A percentile compares a stretch with the other conserved stretches of the same genome.
Conservation (phyloP, 139 green algal genomes). For the Chlorella sorokiniana region DNA sequence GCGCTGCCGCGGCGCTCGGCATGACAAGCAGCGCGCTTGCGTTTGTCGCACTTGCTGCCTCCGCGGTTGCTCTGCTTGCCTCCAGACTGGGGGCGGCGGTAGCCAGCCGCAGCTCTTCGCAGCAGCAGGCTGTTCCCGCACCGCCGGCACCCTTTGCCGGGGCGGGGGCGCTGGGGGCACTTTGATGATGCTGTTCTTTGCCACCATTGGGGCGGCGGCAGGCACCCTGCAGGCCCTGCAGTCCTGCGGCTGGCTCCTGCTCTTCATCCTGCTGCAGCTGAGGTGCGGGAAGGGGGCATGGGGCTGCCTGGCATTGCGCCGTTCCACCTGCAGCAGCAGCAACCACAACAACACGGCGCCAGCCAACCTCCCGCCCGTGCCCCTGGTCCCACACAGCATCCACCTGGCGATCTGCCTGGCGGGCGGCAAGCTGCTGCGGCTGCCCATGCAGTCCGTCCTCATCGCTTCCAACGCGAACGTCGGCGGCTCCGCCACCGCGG, state of each 20-base stretch:
- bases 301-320: not conserved
- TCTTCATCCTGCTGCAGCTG: constrained; percentile 63
- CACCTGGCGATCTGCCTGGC: constrained; percentile 43
- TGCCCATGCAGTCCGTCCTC: constrained; percentile 61
- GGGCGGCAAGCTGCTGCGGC: constrained; percentile 35
- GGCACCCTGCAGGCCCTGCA: constrained; percentile 54
- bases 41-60: constrained; percentile 44
- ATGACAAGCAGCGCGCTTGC: constrained; percentile 31
- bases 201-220: constrained; percentile 72
- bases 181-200: constrained; percentile 85
- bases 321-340: not conserved
- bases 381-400: constrained; percentile 5
- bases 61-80: constrained; percentile 19
- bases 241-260: constrained; percentile 39
- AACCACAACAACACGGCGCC: too few species aligned
- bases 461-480: constrained; percentile 78
- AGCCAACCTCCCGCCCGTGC: not conserved
- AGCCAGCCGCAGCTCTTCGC: not conserved
- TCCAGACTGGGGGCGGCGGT: not conserved
- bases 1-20: constrained; percentile 18
- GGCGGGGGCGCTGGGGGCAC: constrained; percentile 48
- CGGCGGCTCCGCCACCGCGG: constrained; percentile 79
- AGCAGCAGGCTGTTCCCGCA: not conserved
- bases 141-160: constrained; percentile 42
- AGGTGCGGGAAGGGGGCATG: constrained; percentile 1